A percentile compares a stretch with the other conserved stretches of the same genome.
phyloP scores from a whole-genome alignment of 768 basidiomycete genomes.

The Amanita thiersii region DNA sequence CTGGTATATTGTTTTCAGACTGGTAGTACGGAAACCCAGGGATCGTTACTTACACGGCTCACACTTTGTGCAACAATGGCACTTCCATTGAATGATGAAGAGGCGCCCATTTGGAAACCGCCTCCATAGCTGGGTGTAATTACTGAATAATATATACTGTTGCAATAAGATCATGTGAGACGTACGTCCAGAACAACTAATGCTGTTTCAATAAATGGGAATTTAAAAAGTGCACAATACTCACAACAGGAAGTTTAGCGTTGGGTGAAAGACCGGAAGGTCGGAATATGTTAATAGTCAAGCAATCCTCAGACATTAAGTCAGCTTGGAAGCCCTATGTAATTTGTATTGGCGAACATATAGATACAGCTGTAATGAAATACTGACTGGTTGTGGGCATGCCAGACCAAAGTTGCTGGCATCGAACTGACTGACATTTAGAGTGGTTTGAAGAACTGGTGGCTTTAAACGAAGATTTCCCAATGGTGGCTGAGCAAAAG shows the following conservation, averaged over 20 bases:
- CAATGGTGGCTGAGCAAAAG: constrained; percentile 22
- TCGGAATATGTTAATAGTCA: constrained; percentile 37
- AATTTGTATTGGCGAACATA: background rate
- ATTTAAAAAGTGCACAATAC: background rate
- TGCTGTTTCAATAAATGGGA: background rate
- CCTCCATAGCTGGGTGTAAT: constrained; percentile 12
- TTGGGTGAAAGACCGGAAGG: constrained; percentile 20
- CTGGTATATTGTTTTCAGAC: constrained; percentile 10
- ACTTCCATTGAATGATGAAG: constrained; percentile 22
- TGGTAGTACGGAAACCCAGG: background rate
- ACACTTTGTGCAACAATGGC: constrained; percentile 18
- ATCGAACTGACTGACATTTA: constrained; percentile 17
- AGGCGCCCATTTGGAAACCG: constrained; percentile 12
- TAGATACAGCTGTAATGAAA: background rate
- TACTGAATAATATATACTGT: background rate
- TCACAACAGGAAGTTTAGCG: constrained; percentile 13
- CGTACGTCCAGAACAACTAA: constrained; percentile 6
- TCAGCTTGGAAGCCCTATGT: background rate
- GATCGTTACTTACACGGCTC: constrained; percentile 12
- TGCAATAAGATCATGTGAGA: background rate
- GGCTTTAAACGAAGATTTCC: constrained; percentile 20
- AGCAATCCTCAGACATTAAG: constrained; percentile 35
- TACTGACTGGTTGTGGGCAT: constrained; percentile 19
- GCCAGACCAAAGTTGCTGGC: constrained; percentile 20
- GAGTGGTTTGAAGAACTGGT: constrained; percentile 17